Base-by-base conservation (phyloP, 306 rosid genomes). In the Hylodesmum podocarpum region DNA sequence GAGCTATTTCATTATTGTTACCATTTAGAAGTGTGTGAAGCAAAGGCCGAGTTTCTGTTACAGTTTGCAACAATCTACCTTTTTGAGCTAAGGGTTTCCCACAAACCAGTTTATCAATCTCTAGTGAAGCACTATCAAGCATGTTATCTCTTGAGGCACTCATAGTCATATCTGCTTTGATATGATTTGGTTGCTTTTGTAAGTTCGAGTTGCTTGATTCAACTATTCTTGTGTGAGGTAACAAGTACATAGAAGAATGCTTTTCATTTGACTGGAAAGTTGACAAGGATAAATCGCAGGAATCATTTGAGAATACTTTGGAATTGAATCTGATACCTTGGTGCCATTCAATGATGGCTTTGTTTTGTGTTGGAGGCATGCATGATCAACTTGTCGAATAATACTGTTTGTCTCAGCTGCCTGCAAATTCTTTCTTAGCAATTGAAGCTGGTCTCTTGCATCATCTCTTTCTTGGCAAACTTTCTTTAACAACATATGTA, bases 381-480 rank as follows among this genome's bases (percentile, higher is more conserved):
- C 14, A 66, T 33, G 69, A 37, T 39, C 77, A 46, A 47, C 5
- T 39, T 81, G 78, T 36, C 64, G 31, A 31, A 36, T 36, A 22
- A 24, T 11, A 9, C 53, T 39, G 14, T 3, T 70, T 25, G 70
- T 47, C 69, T 74, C 41, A 65, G 28, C 50, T 47, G 78, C 79
- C 22, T 73, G 70, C 11, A 77, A 36, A 43, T 85, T 83, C 73
- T 57, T 75, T 19, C 67, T 36, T 0, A 89, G 78, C 9, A 54
- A 66, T 31, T 84, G 90, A 25, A 92, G 84, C 24, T 89, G 85
- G 65, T 78, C 61, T 79, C 75, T 87, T 28, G 94, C 92, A 78
- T 87, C 90, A 25, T 92, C 95, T 81, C 97, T 88, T 82, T 92
- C 95, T 78, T 70, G 61, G 77, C 79, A 80, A 59, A 81, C 89